phyloP scores from a whole-genome alignment of 1,284 basidiomycete species.

The Ceratobasidium sp. region DNA sequence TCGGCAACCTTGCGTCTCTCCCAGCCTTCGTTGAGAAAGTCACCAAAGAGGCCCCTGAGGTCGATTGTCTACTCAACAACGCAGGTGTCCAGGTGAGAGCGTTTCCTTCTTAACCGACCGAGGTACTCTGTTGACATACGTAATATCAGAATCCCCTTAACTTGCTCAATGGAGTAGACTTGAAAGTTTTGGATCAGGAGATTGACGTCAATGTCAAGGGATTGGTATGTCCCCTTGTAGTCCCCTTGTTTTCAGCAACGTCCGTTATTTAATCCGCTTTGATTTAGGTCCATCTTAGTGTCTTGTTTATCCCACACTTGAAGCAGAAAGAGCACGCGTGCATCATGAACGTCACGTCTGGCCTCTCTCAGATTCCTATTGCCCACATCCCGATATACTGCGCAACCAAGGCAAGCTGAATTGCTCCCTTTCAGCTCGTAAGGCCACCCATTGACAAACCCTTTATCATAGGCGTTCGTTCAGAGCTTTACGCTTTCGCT shows the following conservation, averaged over 20 bases:
- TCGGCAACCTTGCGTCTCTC: slow-evolving; percentile 51
- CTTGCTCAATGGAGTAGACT: neutral
- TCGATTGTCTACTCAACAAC: slow-evolving; percentile 57
- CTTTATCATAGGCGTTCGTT: slow-evolving; percentile 33
- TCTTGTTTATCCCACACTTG: slow-evolving; percentile 9
- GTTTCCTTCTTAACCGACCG: too few relatives aligned
- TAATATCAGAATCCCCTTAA: too few relatives aligned
- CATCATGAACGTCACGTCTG: slow-evolving; percentile 18
- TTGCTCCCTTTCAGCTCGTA: too few relatives aligned
- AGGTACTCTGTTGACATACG: too few relatives aligned
- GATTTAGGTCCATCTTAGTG: slow-evolving; percentile 19
- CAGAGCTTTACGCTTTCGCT: slow-evolving; percentile 30
- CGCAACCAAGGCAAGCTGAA: slow-evolving; percentile 14
- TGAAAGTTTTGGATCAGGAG: neutral
- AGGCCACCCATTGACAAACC: too few relatives aligned
- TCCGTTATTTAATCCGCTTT: neutral
- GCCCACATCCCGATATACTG: slow-evolving; percentile 14
- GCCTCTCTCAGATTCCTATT: slow-evolving; percentile 1
- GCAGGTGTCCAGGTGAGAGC: slow-evolving; percentile 53
- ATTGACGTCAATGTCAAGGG: neutral
- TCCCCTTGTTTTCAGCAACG: neutral
- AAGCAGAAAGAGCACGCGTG: neutral
- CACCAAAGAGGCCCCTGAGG: slow-evolving; percentile 54
- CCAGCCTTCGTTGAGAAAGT: slow-evolving; percentile 51
- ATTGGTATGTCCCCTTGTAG: neutral